These are phyloP conservation scores for Zasmidium citrigriseum DNA, from an alignment of 2,329 filamentous ascomycete species.

Conservation along the genomic window DNA sequence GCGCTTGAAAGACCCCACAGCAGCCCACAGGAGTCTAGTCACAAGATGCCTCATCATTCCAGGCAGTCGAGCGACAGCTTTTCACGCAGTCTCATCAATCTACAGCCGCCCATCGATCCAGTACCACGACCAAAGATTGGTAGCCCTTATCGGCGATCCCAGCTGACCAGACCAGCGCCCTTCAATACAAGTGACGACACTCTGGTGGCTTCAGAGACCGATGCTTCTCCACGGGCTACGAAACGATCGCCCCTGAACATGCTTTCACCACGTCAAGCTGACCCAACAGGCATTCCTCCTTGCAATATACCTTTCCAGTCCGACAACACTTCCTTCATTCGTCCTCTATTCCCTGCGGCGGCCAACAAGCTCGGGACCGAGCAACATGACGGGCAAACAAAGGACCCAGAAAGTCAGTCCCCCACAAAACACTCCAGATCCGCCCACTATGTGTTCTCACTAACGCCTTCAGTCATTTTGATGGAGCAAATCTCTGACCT, in stretches of 20 bases:
- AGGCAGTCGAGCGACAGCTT: constrained; percentile 8
- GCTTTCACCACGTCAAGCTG: background rate
- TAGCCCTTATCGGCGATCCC: background rate
- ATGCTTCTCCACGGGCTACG: background rate
- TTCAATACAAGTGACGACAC: constrained; percentile 9
- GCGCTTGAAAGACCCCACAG: constrained; percentile 22
- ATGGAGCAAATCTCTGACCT: constrained; percentile 38
- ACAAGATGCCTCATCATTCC: background rate
- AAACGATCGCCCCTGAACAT: constrained; percentile 2
- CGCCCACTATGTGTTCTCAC: too few relatives aligned
- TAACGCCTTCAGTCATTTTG: background rate
- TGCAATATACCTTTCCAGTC: too few relatives aligned
- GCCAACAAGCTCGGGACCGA: too few relatives aligned
- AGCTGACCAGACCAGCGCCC: background rate
- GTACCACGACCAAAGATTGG: background rate
- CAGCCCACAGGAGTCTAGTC: constrained; percentile 23
- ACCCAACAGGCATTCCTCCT: background rate
- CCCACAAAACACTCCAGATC: too few relatives aligned
- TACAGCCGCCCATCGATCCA: background rate
- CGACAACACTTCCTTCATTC: too few relatives aligned
- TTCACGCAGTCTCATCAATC: background rate
- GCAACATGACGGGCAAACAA: too few relatives aligned
- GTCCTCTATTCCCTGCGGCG: too few relatives aligned
- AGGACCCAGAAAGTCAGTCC: too few relatives aligned
- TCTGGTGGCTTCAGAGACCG: constrained; percentile 1